Conservation (phyloP, 2,329 filamentous ascomycete species). For the Paecilomyces formosus region DNA sequence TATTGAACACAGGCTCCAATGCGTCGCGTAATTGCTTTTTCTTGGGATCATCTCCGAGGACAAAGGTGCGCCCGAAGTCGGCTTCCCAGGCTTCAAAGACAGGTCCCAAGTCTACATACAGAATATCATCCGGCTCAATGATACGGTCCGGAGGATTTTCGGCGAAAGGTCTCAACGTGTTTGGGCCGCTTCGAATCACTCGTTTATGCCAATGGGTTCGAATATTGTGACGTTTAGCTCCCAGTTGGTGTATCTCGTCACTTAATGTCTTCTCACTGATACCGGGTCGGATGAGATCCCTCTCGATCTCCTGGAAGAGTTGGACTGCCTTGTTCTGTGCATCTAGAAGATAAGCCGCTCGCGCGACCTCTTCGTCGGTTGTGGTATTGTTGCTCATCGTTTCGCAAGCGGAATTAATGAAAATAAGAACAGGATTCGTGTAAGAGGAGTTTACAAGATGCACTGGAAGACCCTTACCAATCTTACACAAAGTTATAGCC, state of each 20-base stretch:
- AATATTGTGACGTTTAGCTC: constrained; percentile 35
- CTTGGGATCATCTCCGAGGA: constrained; percentile 40
- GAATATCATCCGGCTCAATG: constrained; percentile 43
- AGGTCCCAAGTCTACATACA: constrained; percentile 46
- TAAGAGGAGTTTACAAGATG: too few species aligned
- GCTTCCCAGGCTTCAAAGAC: constrained; percentile 49
- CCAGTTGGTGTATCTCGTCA: constrained; percentile 42
- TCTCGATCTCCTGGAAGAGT: constrained; percentile 43
- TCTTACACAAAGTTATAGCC: background rate
- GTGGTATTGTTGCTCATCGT: background rate
- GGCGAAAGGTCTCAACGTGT: constrained; percentile 42
- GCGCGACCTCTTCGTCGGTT: constrained; percentile 11
- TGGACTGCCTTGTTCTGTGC: constrained; percentile 40
- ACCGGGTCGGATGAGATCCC: constrained; percentile 39
- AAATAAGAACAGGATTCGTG: background rate
- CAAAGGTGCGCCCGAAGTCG: constrained; percentile 48
- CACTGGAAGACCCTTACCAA: background rate
- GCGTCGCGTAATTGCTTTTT: constrained; percentile 41
- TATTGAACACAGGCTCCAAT: constrained; percentile 41
- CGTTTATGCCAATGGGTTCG: constrained; percentile 48
- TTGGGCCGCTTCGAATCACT: constrained; percentile 43
- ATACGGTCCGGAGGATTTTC: constrained; percentile 45
- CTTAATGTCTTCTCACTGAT: constrained; percentile 42
- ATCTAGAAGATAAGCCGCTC: constrained; percentile 34
- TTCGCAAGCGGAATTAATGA: background rate